Evolutionary conservation across 2,329 filamentous ascomycete species (phyloP), one percentile per base, ranked within the genome.

Genomic region (Pochonia chlamydosporia): DNA sequence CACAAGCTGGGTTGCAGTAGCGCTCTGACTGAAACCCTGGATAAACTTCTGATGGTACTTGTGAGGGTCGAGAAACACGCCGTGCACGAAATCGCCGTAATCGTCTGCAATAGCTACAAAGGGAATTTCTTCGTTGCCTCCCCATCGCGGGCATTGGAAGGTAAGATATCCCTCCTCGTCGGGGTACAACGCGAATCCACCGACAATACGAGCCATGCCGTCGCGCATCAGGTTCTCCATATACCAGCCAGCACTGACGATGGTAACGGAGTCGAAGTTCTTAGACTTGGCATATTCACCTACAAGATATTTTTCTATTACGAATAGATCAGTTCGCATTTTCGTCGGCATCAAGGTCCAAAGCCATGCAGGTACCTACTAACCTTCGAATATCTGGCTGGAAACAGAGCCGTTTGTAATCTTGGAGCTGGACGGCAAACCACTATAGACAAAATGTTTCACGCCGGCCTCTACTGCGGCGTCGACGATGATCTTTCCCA

Each of bases 11-110:
- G 7, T 13, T 13, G 26, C 7, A 7, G 26, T 8, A 7, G 7
- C 7, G 26, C 7, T 8, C 26, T 37, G 33, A 21, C 43, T 44
- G 21, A 26, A 24, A 1, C 31, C 43, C 7, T 44, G 43, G 8
- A 44, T 23, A 10, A 44, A 24, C 7, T 21, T 21, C 9, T 31
- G 31, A 47, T 18, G 26, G 45, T 36, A 39, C 21, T 26, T 35
- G 2, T 11, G 31, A 23, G 65, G 66, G 9, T 61, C 54, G 3
- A 69, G 47, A 23, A 69, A 63, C 2, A 68, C 53, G 2, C 65
- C 67, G 26, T 68, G 67, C 3, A 70, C 62, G 9, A 68, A 59
- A 43, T 70, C 67, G 5, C 66, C 67, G 46, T 57, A 70, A 50
- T 70, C 66, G 35, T 67, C 56, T 0, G 46, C 43, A 2, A 69